Evolutionary conservation across 306 rosid species (phyloP), one percentile per base, ranked within the genome.

Genomic region (Gastrolobium villosum): DNA sequence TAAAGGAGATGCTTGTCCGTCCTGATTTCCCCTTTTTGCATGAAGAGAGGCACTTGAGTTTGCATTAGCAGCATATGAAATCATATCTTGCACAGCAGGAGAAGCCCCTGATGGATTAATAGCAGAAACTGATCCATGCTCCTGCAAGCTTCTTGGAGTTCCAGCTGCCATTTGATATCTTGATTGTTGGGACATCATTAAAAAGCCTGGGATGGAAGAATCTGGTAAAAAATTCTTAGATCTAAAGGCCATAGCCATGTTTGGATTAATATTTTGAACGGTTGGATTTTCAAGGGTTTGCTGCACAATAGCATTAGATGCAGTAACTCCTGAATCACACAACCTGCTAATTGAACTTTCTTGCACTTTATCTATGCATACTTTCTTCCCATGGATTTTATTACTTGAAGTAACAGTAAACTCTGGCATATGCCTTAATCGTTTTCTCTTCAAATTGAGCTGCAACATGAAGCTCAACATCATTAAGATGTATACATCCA

Each of bases 351-450:
- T 87, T 77, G 90, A 76, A 81, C 80, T 84, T 83, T 90, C 97
- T 32, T 90, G 85, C 50, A 91, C 89, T 86, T 93, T 86, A 65
- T 95, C 98, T 7, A 90, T 89, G 85, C 92, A 90, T 70, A 93
- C 85, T 83, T 96, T 96, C 90, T 90, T 96, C 70, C 91, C 94
- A 59, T 86, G 87, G 61, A 77, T 85, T 87, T 81, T 89, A 80
- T 87, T 89, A 76, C 84, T 87, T 62, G 93, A 82, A 45, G 90
- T 83, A 78, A 90, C 86, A 55, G 92, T 79, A 84, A 86, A 87
- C 81, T 96, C 99, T 48, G 89, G 86, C 82, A 91, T 85, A 85
- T 93, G 90, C 86, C 94, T 88, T 72, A 79, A 63, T 78, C 97
- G 82, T 84, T 93, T 96, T 78, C 96, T 89, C 75, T 85, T 86